phyloP scores from a whole-genome alignment of 371 early-diverging fungal species.

The Chytridiales sp. region DNA sequence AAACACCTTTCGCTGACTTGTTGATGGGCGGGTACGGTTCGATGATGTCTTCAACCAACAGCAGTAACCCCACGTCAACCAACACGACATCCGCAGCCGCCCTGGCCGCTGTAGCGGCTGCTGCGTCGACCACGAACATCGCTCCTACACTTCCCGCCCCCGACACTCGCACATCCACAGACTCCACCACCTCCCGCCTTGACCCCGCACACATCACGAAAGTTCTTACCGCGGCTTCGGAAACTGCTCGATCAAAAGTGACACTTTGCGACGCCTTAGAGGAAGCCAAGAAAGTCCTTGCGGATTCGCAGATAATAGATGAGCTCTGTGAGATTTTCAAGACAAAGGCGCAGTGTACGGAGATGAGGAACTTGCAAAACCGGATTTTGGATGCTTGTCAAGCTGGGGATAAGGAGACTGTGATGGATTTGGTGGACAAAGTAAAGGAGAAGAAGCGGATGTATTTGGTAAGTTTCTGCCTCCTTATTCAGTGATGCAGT shows the following conservation, averaged over 20 bases:
- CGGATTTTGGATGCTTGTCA: slow-evolving; percentile 35
- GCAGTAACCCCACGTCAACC: no score
- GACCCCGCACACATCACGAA: no score
- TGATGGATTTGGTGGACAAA: slow-evolving; percentile 32
- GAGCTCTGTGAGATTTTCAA: slow-evolving; percentile 41
- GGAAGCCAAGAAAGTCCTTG: slow-evolving; percentile 16
- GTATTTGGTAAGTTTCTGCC: slow-evolving; percentile 28
- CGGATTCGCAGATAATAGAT: slow-evolving; percentile 31
- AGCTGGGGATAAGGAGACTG: slow-evolving; percentile 23
- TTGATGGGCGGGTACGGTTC: no score
- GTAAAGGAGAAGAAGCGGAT: slow-evolving; percentile 42
- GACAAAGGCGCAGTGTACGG: slow-evolving; percentile 34
- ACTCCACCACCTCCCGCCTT: background rate
- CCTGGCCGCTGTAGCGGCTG: background rate
- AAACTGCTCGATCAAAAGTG: no score
- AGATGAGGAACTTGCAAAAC: slow-evolving; percentile 29
- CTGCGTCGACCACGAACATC: background rate
- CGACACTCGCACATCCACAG: background rate
- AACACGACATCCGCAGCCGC: no score
- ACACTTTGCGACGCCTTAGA: background rate
- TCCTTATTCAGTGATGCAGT: background rate
- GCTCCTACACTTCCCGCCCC: background rate
- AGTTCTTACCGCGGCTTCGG: no score
- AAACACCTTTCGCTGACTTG: no score
- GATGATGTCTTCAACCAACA: no score